Conservation (phyloP, 371 early-diverging fungal genomes). For the Aphelidium insulamus region DNA sequence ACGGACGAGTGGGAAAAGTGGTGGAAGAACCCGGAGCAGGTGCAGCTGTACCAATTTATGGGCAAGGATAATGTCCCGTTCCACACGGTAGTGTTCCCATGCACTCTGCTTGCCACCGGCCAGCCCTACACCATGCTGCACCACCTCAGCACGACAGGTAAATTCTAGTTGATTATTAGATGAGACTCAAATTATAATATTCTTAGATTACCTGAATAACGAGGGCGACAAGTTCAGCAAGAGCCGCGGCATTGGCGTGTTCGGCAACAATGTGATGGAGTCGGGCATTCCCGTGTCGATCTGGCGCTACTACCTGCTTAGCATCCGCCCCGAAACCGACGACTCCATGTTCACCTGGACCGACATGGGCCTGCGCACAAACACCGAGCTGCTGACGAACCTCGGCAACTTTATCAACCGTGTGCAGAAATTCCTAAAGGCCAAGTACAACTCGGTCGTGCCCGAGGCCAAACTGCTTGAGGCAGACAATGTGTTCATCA, state of each 20-base stretch:
- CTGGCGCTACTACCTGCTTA: conserved; percentile 96
- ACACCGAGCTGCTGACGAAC: conserved; percentile 89
- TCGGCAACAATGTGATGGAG: conserved; percentile 89
- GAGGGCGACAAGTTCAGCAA: conserved; percentile 97
- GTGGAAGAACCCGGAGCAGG: conserved; percentile 94
- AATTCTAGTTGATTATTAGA: too few relatives aligned
- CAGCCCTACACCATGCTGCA: conserved; percentile 80
- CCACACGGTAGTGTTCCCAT: conserved; percentile 98
- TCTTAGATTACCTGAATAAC: conserved; percentile 98
- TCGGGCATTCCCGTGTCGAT: conserved; percentile 77
- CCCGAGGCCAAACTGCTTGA: conserved; percentile 30
- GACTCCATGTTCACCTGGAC: conserved; percentile 93
- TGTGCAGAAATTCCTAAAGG: conserved; percentile 73
- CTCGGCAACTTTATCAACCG: conserved; percentile 98
- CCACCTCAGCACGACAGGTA: conserved; percentile 82
- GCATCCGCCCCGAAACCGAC: conserved; percentile 89
- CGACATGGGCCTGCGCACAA: conserved; percentile 84
- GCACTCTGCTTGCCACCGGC: conserved; percentile 62
- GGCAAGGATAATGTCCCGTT: conserved; percentile 99
- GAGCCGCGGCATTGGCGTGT: conserved; percentile 92
- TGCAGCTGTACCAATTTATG: conserved; percentile 97
- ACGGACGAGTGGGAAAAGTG: conserved; percentile 83
- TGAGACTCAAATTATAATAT: too few relatives aligned
- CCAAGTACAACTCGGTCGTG: conserved; percentile 59
- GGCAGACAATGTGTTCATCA: conserved; percentile 22